Evolutionary conservation across 345 rosid genomes (phyloP), one percentile per base, ranked within the genome.

Genomic region (Camelina laxa): DNA sequence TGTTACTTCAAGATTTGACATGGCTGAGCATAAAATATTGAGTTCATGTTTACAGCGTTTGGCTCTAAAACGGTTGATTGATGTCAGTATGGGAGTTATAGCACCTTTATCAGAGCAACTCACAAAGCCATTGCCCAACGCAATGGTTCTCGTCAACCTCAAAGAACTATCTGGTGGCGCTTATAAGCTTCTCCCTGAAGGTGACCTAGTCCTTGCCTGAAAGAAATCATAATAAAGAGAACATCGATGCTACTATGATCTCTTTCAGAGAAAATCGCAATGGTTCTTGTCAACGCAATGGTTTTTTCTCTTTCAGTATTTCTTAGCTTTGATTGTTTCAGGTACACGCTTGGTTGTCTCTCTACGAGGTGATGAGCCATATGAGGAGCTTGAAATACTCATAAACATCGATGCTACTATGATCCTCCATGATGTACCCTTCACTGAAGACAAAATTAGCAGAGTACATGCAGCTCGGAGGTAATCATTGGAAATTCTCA

Each of bases 401-500:
- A 87, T 89, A 78, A 84, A 70, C 36, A 71, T 82, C 13, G 97
- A 90, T 27, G 88, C 86, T 48, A 90, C 89, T 31, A 89, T 92
- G 97, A 60, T 95, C 77, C 89, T 95, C 79, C 99, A 95, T 83
- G 80, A 86, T 59, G 71, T 90, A 53, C 97, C 97, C 56, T 76
- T 76, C 67, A 63, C 74, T 59, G 97, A 95, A 84, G 96, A 83
- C 20, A 90, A 89, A 79, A 73, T 80, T 75, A 87, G 97, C 74
- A 83, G 97, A 80, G 93, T 95, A 77, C 99, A 95, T 24, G 92
- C 99, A 62, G 99, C 97, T 73, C 87, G 99, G 76, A 95, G 99
- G 98, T 94, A 84, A 66, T 35, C 30, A 56, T 39, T 1, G 12
- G 15, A 17, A 44, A 30, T 16, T 67, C 17, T 68, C 64, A 6